Evolutionary conservation across 441 rosid genomes (phyloP), one percentile per base, ranked within the genome.

Genomic region (Flueggea neowawraea): DNA sequence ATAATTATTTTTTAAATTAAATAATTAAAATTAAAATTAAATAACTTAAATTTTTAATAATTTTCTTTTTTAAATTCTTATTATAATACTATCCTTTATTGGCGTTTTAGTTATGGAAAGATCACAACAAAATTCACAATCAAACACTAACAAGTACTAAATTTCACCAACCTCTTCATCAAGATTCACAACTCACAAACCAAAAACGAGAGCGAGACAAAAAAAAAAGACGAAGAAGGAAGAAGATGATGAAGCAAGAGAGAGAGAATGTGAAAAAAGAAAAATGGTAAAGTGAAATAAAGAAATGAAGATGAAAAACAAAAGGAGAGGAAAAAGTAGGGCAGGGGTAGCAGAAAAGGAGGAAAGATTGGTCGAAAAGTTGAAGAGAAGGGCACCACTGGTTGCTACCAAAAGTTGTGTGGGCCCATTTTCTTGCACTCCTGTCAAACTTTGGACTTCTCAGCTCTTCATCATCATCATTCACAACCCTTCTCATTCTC

Each of bases 301-400:
- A 36, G 41, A 5, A 8, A 36, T 36, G 41, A 36, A 36, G 41
- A 36, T 36, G 41, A 36, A 36, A 36, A 1, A 2, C 41, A 36
- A 36, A 67, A 54, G 52, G 61, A 50, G 48, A 69, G 71, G 63
- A 72, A 71, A 75, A 81, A 74, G 73, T 57, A 75, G 85, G 63
- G 76, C 54, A 51, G 70, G 74, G 78, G 77, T 32, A 65, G 85
- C 84, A 67, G 80, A 73, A 82, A 86, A 84, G 87, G 81, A 69
- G 83, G 91, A 86, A 75, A 81, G 54, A 64, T 78, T 81, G 77
- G 82, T 80, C 61, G 80, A 77, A 86, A 88, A 88, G 92, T 88
- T 88, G 82, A 76, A 78, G 63, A 82, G 68, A 65, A 79, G 80
- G 54, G 79, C 45, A 10, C 14, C 14, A 10, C 14, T 69, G 52